A percentile compares a stretch with the other conserved stretches of the same genome.
These are phyloP conservation scores for Boletus bicolor DNA, from an alignment of 768 basidiomycete species.

Conservation along the genomic window DNA sequence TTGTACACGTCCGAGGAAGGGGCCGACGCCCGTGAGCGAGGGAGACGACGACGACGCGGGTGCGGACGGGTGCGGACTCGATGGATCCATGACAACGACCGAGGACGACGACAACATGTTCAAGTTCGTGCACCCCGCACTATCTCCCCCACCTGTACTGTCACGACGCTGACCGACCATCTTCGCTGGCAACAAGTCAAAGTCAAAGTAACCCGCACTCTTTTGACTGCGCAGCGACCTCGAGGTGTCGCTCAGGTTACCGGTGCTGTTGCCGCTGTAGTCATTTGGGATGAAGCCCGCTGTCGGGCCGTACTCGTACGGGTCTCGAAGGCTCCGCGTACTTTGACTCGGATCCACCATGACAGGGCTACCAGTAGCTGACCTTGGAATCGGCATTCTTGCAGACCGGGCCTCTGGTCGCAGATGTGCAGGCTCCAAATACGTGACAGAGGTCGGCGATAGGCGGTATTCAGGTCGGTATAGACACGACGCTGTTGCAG, in stretches of 20 bases:
- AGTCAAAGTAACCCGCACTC: constrained; percentile 26
- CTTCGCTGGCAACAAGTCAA: constrained; percentile 23
- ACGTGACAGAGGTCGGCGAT: constrained; percentile 17
- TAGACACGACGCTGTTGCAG: constrained; percentile 40
- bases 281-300: constrained; percentile 29
- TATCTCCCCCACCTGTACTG: neutral
- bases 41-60: neutral
- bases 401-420: constrained; percentile 7
- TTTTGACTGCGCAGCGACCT: constrained; percentile 15
- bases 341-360: neutral
- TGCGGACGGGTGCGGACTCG: neutral
- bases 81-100: neutral
- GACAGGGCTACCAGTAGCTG: neutral
- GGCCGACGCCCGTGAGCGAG: neutral
- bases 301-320: constrained; percentile 23
- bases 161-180: neutral
- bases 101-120: neutral
- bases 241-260: constrained; percentile 6
- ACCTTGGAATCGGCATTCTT: neutral
- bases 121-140: neutral
- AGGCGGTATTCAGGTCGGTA: constrained; percentile 29
- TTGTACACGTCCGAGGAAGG: constrained; percentile 22
- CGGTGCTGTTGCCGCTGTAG: constrained; percentile 4
- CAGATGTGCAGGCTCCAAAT: constrained; percentile 16
- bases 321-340: neutral